Percentiles rank a stretch among this genome's conserved stretches.
phyloP scores from a whole-genome alignment of 306 rosid genomes.

The Begonia masoniana region DNA sequence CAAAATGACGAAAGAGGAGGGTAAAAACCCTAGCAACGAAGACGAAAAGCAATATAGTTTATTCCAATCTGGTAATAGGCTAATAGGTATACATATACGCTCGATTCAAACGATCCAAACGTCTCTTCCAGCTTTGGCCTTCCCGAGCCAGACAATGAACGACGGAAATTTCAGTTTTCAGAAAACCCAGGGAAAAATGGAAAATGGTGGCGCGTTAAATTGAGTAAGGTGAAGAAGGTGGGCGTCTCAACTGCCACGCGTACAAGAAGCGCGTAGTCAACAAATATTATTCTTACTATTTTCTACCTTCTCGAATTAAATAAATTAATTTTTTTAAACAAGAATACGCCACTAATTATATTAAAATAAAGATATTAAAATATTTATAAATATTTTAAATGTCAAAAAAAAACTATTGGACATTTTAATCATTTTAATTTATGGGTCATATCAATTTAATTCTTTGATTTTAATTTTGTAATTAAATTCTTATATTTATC shows the following conservation, averaged over 20 bases:
- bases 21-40: not conserved
- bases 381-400: too few relatives aligned
- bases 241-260: not conserved
- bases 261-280: slow-evolving; percentile 6
- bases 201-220: slow-evolving; percentile 10
- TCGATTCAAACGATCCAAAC: not conserved
- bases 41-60: too few relatives aligned
- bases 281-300: not conserved
- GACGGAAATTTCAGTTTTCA: not conserved
- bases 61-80: too few relatives aligned
- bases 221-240: not conserved
- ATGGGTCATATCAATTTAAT: too few relatives aligned
- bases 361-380: too few relatives aligned
- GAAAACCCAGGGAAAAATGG: not conserved
- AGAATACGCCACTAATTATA: too few relatives aligned
- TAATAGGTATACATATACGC: not conserved
- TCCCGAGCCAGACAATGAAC: not conserved
- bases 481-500: not conserved
- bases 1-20: not conserved
- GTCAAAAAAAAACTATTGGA: too few relatives aligned
- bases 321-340: too few relatives aligned
- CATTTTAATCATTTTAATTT: too few relatives aligned
- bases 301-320: too few relatives aligned
- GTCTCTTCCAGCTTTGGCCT: not conserved
- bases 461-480: too few relatives aligned